Evolutionary conservation across 2,329 filamentous ascomycete genomes (phyloP), one percentile per base, ranked within the genome.

Genomic region (Rhynchosporium graminicola): DNA sequence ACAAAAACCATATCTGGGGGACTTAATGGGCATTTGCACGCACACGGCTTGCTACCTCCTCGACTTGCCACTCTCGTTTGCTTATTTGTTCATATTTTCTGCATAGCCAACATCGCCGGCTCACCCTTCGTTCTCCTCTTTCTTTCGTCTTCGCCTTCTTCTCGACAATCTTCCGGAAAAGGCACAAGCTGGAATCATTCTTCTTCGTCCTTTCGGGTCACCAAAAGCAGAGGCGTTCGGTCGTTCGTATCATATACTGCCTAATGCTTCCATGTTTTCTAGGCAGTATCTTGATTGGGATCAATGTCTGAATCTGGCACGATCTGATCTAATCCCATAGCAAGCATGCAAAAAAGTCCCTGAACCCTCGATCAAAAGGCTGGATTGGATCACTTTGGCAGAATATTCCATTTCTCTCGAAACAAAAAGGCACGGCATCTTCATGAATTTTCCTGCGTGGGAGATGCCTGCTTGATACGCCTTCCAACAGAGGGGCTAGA

Each of bases 61-160:
- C 33, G 33, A 36, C 67, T 68, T 65, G 59, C 65, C 57, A 61
- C 64, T 67, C 59, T 67, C 68, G 65, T 64, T 70, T 69, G 66
- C 68, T 68, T 64, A 67, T 66, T 73, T 73, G 69, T 69, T 64
- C 51, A 66, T 70, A 68, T 68, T 69, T 36, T 64, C 64, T 65
- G 68, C 68, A 69, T 67, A 69, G 65, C 67, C 60, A 62, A 36
- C 33, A 36, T 36, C 33, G 33, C 33, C 33, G 33, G 33, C 9
- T 36, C 33, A 6, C 9, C 33, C 33, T 5, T 36, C 46, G 28
- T 38, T 6, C 56, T 54, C 60, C 42, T 36, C 60, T 38, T 56
- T 50, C 58, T 42, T 52, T 36, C 40, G 50, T 45, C 20, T 40
- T 29, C 8, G 20, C 20, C 33, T 5, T 36, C 33, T 36, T 26